Evolutionary conservation across 768 basidiomycete species (phyloP), one percentile per base, ranked within the genome.

Genomic region (Naganishia kalamii): DNA sequence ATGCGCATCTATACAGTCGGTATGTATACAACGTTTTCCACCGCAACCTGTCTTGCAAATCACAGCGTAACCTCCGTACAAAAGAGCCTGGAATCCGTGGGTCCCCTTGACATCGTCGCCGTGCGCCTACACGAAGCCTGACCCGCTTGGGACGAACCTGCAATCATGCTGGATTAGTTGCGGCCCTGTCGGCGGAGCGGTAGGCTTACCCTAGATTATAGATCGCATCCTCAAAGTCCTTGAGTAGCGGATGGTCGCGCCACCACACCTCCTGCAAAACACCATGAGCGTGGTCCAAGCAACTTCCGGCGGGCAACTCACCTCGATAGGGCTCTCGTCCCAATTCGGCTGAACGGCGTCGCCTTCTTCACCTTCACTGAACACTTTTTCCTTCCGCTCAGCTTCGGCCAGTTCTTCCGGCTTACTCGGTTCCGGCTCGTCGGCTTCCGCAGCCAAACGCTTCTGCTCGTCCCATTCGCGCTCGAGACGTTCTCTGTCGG

Each of bases 281-380:
- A 7, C 29, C 19, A 19, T 65, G 37, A 59, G 32, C 44, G 17
- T 19, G 13, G 10, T n/a, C 13, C 37, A 19, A 41, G 37, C 8
- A 15, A 15, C 17, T 8, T 3, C 25, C 3, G 12, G 19, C 41
- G 11, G 23, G 5, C 11, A 48, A 67, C 70, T 50, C 61, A 72
- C 71, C 69, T 75, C 72, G 40, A 74, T 49, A 21, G 74, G 74
- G 65, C 70, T 71, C 21, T 70, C 57, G 17, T 62, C 63, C 74
- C 74, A 75, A 46, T 73, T 70, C 1, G 73, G 71, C 30, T 66
- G 43, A 8, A 74, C 66, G 0, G 51, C 29, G 3, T 63, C 48
- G 15, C 51, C 67, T 40, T 51, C 60, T 41, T 65, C 62, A 29
- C 63, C 67, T 13, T 32, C 37, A 44, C 33, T 50, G n/a, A 41